phyloP scores from a whole-genome alignment of 495 filamentous ascomycete genomes.

The Tuber indicum region DNA sequence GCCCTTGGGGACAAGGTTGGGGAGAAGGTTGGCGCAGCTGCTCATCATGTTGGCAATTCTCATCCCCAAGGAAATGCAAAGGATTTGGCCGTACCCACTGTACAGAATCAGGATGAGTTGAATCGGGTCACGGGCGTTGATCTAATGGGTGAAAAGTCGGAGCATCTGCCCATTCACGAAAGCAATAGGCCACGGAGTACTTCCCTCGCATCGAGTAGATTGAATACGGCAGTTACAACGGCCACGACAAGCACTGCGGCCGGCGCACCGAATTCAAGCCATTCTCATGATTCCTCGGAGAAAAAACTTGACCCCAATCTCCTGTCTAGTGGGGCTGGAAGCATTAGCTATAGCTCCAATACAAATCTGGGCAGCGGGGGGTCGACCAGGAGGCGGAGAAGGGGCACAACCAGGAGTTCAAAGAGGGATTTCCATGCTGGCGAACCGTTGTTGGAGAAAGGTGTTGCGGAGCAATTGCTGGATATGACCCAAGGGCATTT shows the following conservation, averaged over 20 bases:
- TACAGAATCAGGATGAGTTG: conserved; percentile 17
- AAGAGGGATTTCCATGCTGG: conserved; percentile 62
- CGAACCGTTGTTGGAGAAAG: conserved; percentile 65
- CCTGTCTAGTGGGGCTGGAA: conserved; percentile 9
- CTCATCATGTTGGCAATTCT: conserved; percentile 20
- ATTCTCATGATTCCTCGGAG: conserved; percentile 17
- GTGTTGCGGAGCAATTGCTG: conserved; percentile 73
- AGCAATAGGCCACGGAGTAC: conserved; percentile 30
- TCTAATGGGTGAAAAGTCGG: conserved; percentile 47
- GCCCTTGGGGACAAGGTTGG: conserved; percentile 43
- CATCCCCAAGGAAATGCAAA: conserved; percentile 20
- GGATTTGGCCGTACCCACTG: conserved; percentile 22
- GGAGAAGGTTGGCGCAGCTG: conserved; percentile 41
- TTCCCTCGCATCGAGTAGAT: conserved; percentile 30
- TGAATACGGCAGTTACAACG: conserved; percentile 38
- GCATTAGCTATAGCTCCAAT: conserved; percentile 18
- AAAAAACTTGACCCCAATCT: conserved; percentile 24
- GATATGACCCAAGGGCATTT: conserved; percentile 79
- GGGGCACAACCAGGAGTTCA: conserved; percentile 69
- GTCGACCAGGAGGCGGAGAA: conserved; percentile 54
- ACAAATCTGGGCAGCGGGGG: conserved; percentile 40
- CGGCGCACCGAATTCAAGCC: conserved; percentile 12
- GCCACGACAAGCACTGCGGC: conserved; percentile 25
- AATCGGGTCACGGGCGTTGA: conserved; percentile 27
- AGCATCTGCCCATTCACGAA: conserved; percentile 35